A percentile compares a stretch with the other conserved stretches of the same genome.
phyloP scores from a whole-genome alignment of 176 grass and related monocot genomes.

The Ampelocalamus luodianensis region DNA sequence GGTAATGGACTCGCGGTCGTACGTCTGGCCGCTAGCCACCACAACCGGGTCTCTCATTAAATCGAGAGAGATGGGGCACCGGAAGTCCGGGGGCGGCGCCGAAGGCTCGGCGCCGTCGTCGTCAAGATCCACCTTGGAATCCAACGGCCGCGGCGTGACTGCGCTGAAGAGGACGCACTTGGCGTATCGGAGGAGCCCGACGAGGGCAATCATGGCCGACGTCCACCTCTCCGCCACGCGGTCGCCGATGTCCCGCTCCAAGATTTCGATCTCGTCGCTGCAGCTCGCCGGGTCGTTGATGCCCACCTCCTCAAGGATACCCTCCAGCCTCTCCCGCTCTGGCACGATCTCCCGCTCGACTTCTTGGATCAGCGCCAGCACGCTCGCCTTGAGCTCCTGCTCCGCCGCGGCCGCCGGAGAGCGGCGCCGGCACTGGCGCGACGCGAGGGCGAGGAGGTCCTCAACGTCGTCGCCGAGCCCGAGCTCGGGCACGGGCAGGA shows the following conservation, averaged over 20 bases:
- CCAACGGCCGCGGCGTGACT: slow-evolving; percentile 62
- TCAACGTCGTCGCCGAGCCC: slow-evolving; percentile 66
- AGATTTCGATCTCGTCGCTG: slow-evolving; percentile 81
- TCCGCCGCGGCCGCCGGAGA: slow-evolving; percentile 26
- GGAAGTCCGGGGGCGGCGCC: slow-evolving; percentile 71
- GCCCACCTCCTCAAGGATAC: slow-evolving; percentile 66
- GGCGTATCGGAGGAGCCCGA: slow-evolving; percentile 82
- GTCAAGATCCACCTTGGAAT: slow-evolving; percentile 48
- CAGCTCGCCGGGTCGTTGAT: slow-evolving; percentile 74
- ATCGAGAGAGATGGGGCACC: slow-evolving; percentile 93
- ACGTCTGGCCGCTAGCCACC: slow-evolving; percentile 80
- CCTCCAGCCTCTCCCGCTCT: slow-evolving; percentile 56
- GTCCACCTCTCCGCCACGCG: slow-evolving; percentile 74
- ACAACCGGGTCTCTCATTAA: slow-evolving; percentile 83
- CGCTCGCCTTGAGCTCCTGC: slow-evolving; percentile 48
- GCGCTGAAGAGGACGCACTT: slow-evolving; percentile 93
- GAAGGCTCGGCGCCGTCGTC: slow-evolving; percentile 43
- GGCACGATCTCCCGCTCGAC: slow-evolving; percentile 84
- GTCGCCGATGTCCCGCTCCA: slow-evolving; percentile 94
- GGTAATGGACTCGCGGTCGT: slow-evolving; percentile 84
- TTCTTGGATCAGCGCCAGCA: slow-evolving; percentile 71
- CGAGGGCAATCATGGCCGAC: slow-evolving; percentile 75
- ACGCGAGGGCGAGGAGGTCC: slow-evolving; percentile 66
- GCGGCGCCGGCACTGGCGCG: slow-evolving; percentile 65
- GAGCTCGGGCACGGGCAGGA: slow-evolving; percentile 66